These are phyloP conservation scores for Fraxinus quadrangulata DNA, from an alignment of 257 asterid species.

Conservation along the genomic window DNA sequence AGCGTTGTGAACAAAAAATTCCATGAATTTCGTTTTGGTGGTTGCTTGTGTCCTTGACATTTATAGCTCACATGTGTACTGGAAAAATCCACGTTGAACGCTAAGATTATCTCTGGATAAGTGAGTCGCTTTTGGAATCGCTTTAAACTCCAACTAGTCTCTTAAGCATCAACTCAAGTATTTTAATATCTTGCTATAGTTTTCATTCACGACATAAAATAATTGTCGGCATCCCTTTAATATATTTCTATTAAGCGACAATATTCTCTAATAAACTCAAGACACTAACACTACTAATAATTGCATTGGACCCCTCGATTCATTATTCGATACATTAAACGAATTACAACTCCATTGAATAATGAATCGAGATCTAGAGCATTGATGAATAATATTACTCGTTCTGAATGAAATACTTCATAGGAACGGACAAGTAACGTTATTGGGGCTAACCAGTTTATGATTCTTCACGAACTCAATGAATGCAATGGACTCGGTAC, in stretches of 20 bases:
- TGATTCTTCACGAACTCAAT: slow-evolving; percentile 45
- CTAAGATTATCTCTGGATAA: too few species aligned
- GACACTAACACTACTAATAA: background rate
- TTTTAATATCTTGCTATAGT: too few species aligned
- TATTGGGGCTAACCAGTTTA: slow-evolving; percentile 41
- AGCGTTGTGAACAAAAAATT: background rate
- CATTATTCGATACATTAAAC: too few species aligned
- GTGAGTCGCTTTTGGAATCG: background rate
- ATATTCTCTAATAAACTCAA: background rate
- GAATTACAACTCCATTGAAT: too few species aligned
- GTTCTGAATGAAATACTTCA: background rate
- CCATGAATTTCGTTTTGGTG: background rate
- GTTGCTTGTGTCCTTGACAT: background rate
- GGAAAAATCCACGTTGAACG: background rate
- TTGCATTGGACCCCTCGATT: too few species aligned
- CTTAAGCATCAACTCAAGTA: too few species aligned
- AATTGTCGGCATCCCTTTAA: too few species aligned
- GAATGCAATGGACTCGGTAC: slow-evolving; percentile 59
- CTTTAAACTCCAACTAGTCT: background rate
- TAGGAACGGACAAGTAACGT: slow-evolving; percentile 50
- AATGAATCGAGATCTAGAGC: too few species aligned
- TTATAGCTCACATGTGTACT: background rate
- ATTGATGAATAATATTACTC: too few species aligned
- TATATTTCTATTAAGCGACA: background rate
- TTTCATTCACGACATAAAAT: too few species aligned